phyloP scores from a whole-genome alignment of 768 basidiomycete species.

The Lentinula edodes region DNA sequence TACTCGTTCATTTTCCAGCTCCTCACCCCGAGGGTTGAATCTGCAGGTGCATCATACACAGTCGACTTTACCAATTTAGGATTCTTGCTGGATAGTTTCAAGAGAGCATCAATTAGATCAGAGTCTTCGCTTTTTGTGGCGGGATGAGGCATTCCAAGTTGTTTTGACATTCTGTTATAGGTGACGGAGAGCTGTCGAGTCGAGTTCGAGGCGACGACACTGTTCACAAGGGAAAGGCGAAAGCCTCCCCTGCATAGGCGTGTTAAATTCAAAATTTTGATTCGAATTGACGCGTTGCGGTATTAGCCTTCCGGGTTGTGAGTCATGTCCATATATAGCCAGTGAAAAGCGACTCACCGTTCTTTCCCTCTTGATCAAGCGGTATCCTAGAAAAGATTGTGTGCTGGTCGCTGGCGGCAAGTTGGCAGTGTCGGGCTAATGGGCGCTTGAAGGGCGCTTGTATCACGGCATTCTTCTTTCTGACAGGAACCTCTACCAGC shows the following conservation, averaged over 20 bases:
- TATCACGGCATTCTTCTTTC: no score
- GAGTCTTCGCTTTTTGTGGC: constrained; percentile 40
- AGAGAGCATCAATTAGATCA: constrained; percentile 51
- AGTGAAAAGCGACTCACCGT: not conserved
- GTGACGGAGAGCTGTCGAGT: not conserved
- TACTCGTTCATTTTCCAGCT: constrained; percentile 99
- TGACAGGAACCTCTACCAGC: no score
- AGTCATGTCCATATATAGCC: not conserved
- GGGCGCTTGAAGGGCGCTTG: no score
- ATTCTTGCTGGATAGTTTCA: constrained; percentile 43
- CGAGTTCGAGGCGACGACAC: not conserved
- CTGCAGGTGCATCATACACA: constrained; percentile 51
- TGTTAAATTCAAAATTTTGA: not conserved
- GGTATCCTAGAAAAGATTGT: no score
- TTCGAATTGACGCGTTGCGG: not conserved
- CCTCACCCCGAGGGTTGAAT: constrained; percentile 48
- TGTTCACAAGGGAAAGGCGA: not conserved
- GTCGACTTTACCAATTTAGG: constrained; percentile 64
- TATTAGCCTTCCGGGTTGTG: not conserved
- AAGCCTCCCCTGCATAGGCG: not conserved
- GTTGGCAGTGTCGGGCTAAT: no score
- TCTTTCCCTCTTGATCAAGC: not conserved
- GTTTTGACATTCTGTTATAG: not conserved
- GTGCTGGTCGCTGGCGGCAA: not conserved
- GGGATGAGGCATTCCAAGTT: constrained; percentile 2